These are phyloP conservation scores for Salix purpurea DNA, from an alignment of 345 rosid species.

Conservation along the genomic window DNA sequence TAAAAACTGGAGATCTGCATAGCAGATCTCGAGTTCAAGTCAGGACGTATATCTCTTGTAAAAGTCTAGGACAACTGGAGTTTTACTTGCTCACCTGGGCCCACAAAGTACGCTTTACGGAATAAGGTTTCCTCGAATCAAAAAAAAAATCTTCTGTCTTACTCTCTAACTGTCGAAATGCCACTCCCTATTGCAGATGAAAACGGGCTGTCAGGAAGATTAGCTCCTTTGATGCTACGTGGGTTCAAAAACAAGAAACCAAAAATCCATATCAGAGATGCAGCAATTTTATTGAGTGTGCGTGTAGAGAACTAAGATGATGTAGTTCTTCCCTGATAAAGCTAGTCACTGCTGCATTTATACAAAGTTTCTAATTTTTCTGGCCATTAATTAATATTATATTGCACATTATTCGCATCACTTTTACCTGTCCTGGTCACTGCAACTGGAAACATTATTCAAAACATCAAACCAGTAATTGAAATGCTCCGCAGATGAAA, in stretches of 20 bases:
- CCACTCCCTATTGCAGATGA: constrained; percentile 52
- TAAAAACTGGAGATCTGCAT: rapidly evolving
- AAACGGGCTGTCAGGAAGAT: constrained; percentile 93
- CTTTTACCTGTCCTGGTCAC: constrained; percentile 59
- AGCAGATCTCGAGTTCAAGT: no score
- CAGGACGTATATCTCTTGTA: no score
- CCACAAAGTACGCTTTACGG: no score
- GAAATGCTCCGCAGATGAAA: constrained; percentile 40
- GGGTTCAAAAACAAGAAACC: neutral
- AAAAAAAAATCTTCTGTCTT: neutral
- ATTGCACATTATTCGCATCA: neutral
- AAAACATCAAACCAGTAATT: constrained; percentile 56
- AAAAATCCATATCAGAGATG: neutral
- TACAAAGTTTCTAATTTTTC: neutral
- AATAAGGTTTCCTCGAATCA: no score
- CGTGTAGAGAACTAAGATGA: neutral
- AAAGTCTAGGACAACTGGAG: rapidly evolving
- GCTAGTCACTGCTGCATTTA: neutral
- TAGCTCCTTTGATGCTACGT: constrained; percentile 49
- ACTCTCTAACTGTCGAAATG: constrained; percentile 67
- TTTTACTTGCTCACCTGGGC: no score
- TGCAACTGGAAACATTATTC: constrained; percentile 48
- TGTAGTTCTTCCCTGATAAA: neutral
- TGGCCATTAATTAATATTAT: neutral
- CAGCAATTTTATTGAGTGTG: no score